These are phyloP conservation scores for Bjerkandera adusta DNA, from an alignment of 1,284 basidiomycete species.

Conservation along the genomic window DNA sequence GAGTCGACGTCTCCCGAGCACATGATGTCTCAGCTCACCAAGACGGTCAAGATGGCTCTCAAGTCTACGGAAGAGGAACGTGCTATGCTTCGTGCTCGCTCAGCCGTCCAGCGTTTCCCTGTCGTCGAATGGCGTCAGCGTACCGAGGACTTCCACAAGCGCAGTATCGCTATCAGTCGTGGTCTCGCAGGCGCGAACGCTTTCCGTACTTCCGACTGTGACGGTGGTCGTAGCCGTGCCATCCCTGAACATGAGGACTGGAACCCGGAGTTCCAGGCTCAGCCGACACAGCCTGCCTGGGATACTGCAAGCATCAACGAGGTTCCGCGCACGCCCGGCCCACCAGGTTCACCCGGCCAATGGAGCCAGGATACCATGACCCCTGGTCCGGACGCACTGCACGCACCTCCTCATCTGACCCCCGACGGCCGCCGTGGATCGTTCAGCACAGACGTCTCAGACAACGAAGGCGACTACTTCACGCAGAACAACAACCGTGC, in stretches of 20 bases:
- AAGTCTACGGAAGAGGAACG: slow-evolving; percentile 89
- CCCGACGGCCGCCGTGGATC: slow-evolving; percentile 42
- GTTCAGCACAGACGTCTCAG: slow-evolving; percentile 47
- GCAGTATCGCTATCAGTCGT: slow-evolving; percentile 76
- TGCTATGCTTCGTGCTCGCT: slow-evolving; percentile 86
- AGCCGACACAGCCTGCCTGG: slow-evolving; percentile 55
- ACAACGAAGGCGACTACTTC: slow-evolving; percentile 61
- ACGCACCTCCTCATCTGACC: slow-evolving; percentile 32
- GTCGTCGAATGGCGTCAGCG: slow-evolving; percentile 95
- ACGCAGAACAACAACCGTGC: slow-evolving; percentile 34
- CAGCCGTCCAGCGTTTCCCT: slow-evolving; percentile 92
- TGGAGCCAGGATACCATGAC: slow-evolving; percentile 59
- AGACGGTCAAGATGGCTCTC: slow-evolving; percentile 90
- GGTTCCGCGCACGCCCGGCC: slow-evolving; percentile 28
- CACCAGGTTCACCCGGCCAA: slow-evolving; percentile 49
- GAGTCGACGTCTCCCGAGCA: slow-evolving; percentile 88
- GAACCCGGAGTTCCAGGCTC: slow-evolving; percentile 49
- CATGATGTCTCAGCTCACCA: slow-evolving; percentile 92
- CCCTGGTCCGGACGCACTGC: slow-evolving; percentile 35
- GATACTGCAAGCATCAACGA: slow-evolving; percentile 42
- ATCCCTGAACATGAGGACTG: slow-evolving; percentile 53
- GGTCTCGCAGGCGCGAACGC: slow-evolving; percentile 67
- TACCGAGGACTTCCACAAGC: slow-evolving; percentile 90
- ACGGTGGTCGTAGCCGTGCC: slow-evolving; percentile 42
- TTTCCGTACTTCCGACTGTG: slow-evolving; percentile 75